phyloP scores from a whole-genome alignment of 225 moss, liverwort and hornwort species.

The Sphagnum contortum region DNA sequence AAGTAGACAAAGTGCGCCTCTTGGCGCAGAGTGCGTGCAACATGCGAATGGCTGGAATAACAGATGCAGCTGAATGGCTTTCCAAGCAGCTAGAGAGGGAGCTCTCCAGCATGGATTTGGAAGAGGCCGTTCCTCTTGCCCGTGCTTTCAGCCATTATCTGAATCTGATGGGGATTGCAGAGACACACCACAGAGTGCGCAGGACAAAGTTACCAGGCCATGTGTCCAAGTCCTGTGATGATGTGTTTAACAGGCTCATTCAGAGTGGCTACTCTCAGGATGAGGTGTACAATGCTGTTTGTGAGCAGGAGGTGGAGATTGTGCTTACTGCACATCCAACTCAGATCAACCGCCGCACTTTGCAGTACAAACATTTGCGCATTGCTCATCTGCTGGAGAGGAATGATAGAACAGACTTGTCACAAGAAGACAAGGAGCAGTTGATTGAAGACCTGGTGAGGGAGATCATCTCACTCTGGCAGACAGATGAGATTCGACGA shows the following conservation, averaged over 20 bases:
- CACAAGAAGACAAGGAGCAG: conserved; percentile 70
- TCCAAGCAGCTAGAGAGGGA: conserved; percentile 62
- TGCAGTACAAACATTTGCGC: conserved; percentile 73
- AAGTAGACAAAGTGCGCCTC: conserved; percentile 66
- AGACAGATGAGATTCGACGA: conserved; percentile 76
- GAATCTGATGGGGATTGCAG: conserved; percentile 89
- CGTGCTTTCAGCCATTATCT: conserved; percentile 82
- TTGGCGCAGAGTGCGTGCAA: conserved; percentile 79
- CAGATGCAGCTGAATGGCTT: conserved; percentile 70
- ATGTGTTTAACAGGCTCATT: conserved; percentile 71
- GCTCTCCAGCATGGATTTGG: conserved; percentile 74
- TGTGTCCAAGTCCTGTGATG: conserved; percentile 84
- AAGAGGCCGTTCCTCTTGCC: conserved; percentile 73
- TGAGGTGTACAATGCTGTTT: conserved; percentile 65
- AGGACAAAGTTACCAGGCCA: conserved; percentile 63
- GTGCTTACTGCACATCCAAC: conserved; percentile 86
- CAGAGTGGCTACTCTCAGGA: conserved; percentile 71
- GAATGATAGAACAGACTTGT: conserved; percentile 71
- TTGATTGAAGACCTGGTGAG: conserved; percentile 76
- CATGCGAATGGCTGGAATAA: conserved; percentile 74
- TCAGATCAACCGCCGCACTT: conserved; percentile 69
- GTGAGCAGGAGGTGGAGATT: conserved; percentile 79
- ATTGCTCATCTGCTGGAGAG: conserved; percentile 81
- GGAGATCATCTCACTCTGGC: conserved; percentile 87
- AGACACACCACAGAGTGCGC: conserved; percentile 80